These are phyloP conservation scores for Dothideomycetes sp. DNA, from an alignment of 2,329 filamentous ascomycete genomes.

Conservation along the genomic window DNA sequence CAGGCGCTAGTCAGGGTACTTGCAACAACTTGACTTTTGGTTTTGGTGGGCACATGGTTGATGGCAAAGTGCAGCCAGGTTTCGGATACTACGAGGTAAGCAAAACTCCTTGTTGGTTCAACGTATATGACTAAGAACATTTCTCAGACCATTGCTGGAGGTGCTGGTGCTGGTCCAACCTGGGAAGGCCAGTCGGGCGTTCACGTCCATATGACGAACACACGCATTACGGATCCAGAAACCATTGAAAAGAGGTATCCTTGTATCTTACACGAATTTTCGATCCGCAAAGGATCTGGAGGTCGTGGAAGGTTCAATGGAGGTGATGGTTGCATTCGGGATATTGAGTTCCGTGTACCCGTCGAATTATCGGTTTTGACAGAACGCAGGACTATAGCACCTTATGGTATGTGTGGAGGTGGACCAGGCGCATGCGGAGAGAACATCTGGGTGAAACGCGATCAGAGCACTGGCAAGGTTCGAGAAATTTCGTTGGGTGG, in stretches of 20 bases:
- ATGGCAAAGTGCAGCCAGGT: conserved; percentile 45
- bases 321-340: conserved; percentile 60
- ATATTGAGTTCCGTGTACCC: conserved; percentile 65
- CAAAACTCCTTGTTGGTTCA: too few relatives aligned
- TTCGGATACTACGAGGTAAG: conserved; percentile 78
- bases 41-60: conserved; percentile 51
- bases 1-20: conserved; percentile 62
- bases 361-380: conserved; percentile 64
- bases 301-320: conserved; percentile 51
- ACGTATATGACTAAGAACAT: too few relatives aligned
- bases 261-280: conserved; percentile 56
- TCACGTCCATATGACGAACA: conserved; percentile 71
- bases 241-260: conserved; percentile 63
- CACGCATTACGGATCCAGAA: conserved; percentile 64
- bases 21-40: conserved; percentile 74
- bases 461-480: conserved; percentile 28
- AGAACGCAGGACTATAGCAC: conserved; percentile 58
- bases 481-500: conserved; percentile 57
- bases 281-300: conserved; percentile 47
- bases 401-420: conserved; percentile 71
- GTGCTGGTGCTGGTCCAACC: conserved; percentile 56
- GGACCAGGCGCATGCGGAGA: conserved; percentile 62
- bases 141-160: conserved; percentile 68
- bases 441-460: conserved; percentile 71
- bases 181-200: conserved; percentile 62